Percentiles rank a stretch among this genome's conserved stretches.
These are phyloP conservation scores for Populus ilicifolia DNA, from an alignment of 345 rosid genomes.

Conservation along the genomic window DNA sequence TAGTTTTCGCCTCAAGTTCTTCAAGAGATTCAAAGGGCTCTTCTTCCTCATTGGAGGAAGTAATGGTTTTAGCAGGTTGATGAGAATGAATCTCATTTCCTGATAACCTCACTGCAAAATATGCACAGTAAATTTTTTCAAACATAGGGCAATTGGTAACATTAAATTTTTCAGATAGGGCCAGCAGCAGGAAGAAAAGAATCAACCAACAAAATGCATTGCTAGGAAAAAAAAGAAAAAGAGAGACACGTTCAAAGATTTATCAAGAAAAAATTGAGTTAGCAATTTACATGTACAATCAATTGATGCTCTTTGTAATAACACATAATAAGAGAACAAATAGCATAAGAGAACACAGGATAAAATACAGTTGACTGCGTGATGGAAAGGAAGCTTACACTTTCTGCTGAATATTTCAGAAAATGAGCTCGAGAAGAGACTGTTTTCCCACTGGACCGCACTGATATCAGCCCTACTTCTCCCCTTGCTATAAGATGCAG, in stretches of 20 bases:
- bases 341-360: background rate
- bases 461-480: slow-evolving; percentile 30
- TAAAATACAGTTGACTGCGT: background rate
- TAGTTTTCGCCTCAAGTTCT: slow-evolving; percentile 88
- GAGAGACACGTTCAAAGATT: background rate
- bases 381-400: slow-evolving; percentile 38
- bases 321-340: background rate
- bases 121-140: background rate
- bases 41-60: slow-evolving; percentile 50
- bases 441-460: slow-evolving; percentile 62
- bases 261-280: background rate
- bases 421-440: slow-evolving; percentile 94
- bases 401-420: slow-evolving; percentile 74
- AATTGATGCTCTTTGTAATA: background rate
- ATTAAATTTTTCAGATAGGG: background rate
- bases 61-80: slow-evolving; percentile 38
- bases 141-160: background rate
- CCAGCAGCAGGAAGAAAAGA: background rate
- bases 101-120: slow-evolving; percentile 53
- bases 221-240: background rate
- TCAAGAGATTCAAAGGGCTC: slow-evolving; percentile 70
- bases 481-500: slow-evolving; percentile 30
- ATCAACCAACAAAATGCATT: background rate
- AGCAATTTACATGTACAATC: background rate
- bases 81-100: slow-evolving; percentile 40